Conservation (phyloP, 163 green algal genomes). For the Coccomyxa subellipsoidea region DNA sequence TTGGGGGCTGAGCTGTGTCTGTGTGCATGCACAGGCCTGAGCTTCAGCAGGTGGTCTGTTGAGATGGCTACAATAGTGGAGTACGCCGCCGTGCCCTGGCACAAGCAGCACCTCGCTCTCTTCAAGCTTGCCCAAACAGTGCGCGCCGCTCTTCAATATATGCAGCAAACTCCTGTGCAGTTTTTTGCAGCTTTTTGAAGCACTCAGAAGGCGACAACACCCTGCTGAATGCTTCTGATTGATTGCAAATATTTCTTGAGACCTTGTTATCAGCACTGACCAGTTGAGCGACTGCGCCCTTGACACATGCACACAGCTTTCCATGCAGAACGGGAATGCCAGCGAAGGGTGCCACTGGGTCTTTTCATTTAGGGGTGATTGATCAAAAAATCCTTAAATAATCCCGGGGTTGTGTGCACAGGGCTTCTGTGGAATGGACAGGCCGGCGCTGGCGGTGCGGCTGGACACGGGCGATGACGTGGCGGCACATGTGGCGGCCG, state of each 20-base stretch:
- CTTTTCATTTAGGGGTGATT: too few species aligned
- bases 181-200: too few species aligned
- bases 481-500: not conserved
- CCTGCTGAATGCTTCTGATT: not conserved
- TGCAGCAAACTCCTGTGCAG: too few species aligned
- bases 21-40: not conserved
- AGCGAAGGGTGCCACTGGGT: too few species aligned
- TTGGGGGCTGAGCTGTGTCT: not conserved
- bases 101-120: not conserved
- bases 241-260: not conserved
- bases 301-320: not conserved
- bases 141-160: not conserved
- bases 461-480: conserved; percentile 4
- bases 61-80: not conserved
- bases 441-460: not conserved
- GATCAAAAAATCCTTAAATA: too few species aligned
- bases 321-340: not conserved
- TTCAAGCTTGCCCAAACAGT: not conserved
- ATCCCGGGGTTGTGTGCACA: not conserved
- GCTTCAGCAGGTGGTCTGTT: not conserved
- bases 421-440: not conserved
- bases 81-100: not conserved
- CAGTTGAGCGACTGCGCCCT: not conserved
- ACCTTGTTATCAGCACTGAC: not conserved
- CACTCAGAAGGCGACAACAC: not conserved